Conservation (phyloP, 306 rosid species). For the Dicorynia guianensis region DNA sequence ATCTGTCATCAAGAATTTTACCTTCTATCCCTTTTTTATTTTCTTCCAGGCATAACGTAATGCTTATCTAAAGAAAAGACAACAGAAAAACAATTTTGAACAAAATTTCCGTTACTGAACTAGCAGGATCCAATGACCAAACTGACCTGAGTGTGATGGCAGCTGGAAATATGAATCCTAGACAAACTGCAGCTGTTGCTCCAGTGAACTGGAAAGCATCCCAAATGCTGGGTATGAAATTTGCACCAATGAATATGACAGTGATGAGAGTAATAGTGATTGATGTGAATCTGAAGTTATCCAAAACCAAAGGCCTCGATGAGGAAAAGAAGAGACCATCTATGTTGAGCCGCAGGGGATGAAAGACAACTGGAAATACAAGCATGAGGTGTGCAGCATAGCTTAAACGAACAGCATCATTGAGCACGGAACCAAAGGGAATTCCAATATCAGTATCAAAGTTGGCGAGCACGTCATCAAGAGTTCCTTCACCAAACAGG, state of each 20-base stretch:
- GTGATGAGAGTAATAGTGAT: constrained; percentile 51
- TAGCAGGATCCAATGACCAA: constrained; percentile 15
- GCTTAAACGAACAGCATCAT: constrained; percentile 81
- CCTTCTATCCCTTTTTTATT: neutral
- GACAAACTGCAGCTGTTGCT: constrained; percentile 59
- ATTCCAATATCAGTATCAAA: constrained; percentile 84
- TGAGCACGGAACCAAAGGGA: constrained; percentile 70
- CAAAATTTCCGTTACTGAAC: constrained; percentile 2
- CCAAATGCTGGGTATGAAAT: constrained; percentile 73
- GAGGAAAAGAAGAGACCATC: constrained; percentile 80
- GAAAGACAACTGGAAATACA: constrained; percentile 86
- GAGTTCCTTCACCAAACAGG: constrained; percentile 84
- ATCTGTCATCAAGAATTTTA: neutral
- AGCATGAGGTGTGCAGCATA: constrained; percentile 94
- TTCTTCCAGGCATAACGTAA: too few species aligned
- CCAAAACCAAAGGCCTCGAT: constrained; percentile 68
- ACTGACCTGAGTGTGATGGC: constrained; percentile 52
- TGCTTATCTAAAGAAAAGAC: neutral
- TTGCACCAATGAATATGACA: constrained; percentile 57
- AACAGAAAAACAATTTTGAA: neutral
- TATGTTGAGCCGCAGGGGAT: constrained; percentile 73
- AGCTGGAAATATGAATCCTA: constrained; percentile 60
- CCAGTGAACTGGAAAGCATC: constrained; percentile 66
- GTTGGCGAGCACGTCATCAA: constrained; percentile 87
- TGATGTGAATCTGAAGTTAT: constrained; percentile 68